Evolutionary conservation across 2,329 filamentous ascomycete genomes (phyloP).

Genomic region (Dactylellina haptotyla): DNA sequence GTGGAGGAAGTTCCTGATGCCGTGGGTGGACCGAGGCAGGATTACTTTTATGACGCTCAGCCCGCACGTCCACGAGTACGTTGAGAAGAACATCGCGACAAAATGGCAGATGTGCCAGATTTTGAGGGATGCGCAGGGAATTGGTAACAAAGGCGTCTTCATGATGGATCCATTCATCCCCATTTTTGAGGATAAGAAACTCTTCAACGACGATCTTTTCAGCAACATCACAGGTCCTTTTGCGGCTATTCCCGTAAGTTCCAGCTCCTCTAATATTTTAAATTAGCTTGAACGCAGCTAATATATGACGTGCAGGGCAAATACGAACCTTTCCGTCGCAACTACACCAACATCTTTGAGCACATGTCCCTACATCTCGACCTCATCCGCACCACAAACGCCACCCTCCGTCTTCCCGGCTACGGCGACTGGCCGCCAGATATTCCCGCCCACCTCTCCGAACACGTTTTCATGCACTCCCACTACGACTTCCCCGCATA

Average conservation of each 20-base stretch:
- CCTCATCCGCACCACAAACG: conserved; percentile 36
- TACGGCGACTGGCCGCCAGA: conserved; percentile 56
- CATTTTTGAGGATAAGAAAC: conserved; percentile 43
- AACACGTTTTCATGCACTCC: conserved; percentile 57
- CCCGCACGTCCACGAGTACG: conserved; percentile 57
- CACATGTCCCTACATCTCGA: conserved; percentile 52
- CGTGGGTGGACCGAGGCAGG: conserved; percentile 56
- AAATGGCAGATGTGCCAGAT: conserved; percentile 54
- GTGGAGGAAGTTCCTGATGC: conserved; percentile 36
- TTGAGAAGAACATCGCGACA: conserved; percentile 53
- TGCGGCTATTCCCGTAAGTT: conserved; percentile 48
- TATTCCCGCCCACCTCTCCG: conserved; percentile 54
- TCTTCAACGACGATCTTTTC: conserved; percentile 33
- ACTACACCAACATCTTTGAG: conserved; percentile 58
- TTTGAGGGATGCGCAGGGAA: conserved; percentile 27
- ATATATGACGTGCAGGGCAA: conserved; percentile 56
- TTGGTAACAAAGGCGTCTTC: conserved; percentile 32
- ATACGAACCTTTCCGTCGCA: conserved; percentile 58
- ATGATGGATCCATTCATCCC: conserved; percentile 47
- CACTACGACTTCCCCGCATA: conserved; percentile 57
- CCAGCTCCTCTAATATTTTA: background rate
- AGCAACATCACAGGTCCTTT: conserved; percentile 50
- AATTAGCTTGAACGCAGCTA: conserved; percentile 23
- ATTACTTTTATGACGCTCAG: conserved; percentile 57
- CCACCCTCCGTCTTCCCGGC: conserved; percentile 56